Evolutionary conservation across 2,329 filamentous ascomycete species (phyloP), one percentile per base, ranked within the genome.

Genomic region (Alternaria gansuensis): DNA sequence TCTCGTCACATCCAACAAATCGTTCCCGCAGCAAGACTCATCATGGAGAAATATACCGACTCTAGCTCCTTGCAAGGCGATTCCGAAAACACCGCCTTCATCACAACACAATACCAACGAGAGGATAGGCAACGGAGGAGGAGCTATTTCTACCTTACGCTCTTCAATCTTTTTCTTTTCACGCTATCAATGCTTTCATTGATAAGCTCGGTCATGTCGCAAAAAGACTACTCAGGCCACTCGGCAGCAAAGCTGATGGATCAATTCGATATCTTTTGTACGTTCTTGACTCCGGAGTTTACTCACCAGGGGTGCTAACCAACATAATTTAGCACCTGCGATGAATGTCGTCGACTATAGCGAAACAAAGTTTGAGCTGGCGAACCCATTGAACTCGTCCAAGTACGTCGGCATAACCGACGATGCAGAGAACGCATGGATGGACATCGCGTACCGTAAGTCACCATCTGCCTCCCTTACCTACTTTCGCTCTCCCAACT

Each of bases 381-480:
- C 71, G 2, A 67, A 63, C 17, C 72, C 72, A 5, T 54, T 75
- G 39, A 75, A 75, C 53, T 57, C 66, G 1, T 75, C 72, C 23
- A 73, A 73, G 52, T 88, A 83, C 65, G 82, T 87, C 37, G 86
- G 86, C 8, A 83, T 80, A 37, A 84, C 85, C 0, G 79, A 82
- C 2, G 81, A 84, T 11, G 85, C 87, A 3, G 86, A 88, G 56
- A 78, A 80, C 51, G 83, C 83, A 5, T 88, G 86, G 86, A 79
- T 85, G 48, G 80, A 81, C 17, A 80, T 86, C 37, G 83, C 83
- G 10, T 82, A 82, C 62, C 66, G 78, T 80, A 74, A 59, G 69
- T 53, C 21, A 26, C 2, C 34, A 17, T 34, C 23, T 55, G 10
- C 24, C 11, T 14, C 7, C 0, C 13, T 8, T 1, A 5, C 2